These are phyloP conservation scores for Ustilago curta DNA, from an alignment of 1,284 basidiomycete genomes.

Conservation along the genomic window DNA sequence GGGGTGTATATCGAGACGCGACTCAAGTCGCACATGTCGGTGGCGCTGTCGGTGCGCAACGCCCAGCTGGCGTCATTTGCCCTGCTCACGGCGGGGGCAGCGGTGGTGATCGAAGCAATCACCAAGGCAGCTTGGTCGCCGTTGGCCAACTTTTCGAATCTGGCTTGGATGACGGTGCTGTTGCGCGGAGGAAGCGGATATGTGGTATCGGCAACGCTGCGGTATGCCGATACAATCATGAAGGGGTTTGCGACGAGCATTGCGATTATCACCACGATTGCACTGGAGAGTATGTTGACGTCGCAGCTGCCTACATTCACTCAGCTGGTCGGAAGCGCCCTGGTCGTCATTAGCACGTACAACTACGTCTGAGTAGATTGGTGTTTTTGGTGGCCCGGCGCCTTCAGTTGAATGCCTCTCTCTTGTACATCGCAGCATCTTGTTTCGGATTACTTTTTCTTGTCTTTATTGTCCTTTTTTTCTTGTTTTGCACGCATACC, in stretches of 20 bases:
- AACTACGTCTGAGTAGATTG: conserved; percentile 32
- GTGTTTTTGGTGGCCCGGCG: too few relatives aligned
- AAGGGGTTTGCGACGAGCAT: conserved; percentile 47
- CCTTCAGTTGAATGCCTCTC: too few relatives aligned
- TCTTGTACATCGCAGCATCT: too few relatives aligned
- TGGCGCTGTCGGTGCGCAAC: conserved; percentile 40
- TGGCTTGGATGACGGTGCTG: conserved; percentile 38
- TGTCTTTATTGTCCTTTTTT: too few relatives aligned
- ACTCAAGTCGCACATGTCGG: conserved; percentile 42
- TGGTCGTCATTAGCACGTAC: conserved; percentile 40
- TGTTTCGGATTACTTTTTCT: too few relatives aligned
- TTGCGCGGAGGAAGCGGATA: conserved; percentile 34
- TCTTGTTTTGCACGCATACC: too few relatives aligned
- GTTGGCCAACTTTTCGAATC: conserved; percentile 21
- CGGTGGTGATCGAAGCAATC: conserved; percentile 22
- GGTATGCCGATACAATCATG: conserved; percentile 48
- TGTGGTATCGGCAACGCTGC: conserved; percentile 35
- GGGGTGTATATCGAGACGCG: conserved; percentile 43
- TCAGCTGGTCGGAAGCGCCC: conserved; percentile 26
- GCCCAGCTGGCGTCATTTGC: conserved; percentile 41
- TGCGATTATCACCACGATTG: conserved; percentile 43
- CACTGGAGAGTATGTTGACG: conserved; percentile 26
- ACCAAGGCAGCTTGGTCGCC: conserved; percentile 16
- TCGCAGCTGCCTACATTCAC: conserved; percentile 10
- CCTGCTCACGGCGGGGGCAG: conserved; percentile 21